Evolutionary conservation across 1,139 yeast genomes (phyloP), one percentile per base, ranked within the genome.

Genomic region (Nadsonia commutata): DNA sequence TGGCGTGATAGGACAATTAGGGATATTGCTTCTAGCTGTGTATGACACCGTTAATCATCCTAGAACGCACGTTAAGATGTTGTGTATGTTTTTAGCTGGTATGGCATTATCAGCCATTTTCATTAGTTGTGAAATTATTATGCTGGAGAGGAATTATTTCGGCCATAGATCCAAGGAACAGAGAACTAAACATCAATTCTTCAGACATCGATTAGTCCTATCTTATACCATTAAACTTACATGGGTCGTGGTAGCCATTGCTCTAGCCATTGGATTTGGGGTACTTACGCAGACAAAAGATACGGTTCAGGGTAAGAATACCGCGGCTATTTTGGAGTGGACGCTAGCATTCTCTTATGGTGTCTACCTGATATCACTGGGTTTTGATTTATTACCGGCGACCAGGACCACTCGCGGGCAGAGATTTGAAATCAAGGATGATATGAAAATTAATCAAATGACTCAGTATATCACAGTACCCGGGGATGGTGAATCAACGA

Each of bases 281-380:
- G 16, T 13, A 4, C 33, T 27, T 9, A 9, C 9, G 5, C 3
- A 11, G 3, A 27, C 33, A 16, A 90, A 77, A 13, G 71, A 62
- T 1, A 62, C 66, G 44, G 63, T 68, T 70, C 51, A 57, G 8
- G 43, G 46, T 1, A 69, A 65, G 37, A 63, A 70, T 43, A 70
- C 77, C 20, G 83, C 75, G 2, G 64, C 82, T 0, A 64, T 65
- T 16, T 78, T 81, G 58, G 97, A 88, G 60, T 88, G 97, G 96
- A 56, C 76, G 7, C 63, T 86, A 40, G 78, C 88, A 6, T 88
- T 79, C 63, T 80, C 84, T 77, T 86, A 83, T 57, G 93, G 94
- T 8, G 57, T 80, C 36, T 68, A 82, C 49, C 72, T 80, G 53
- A 58, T 80, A 8, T 64, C 80, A 49, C 71, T 90, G 63, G 65